Conservation (phyloP, 1,139 yeast species). For the Taiozyma onychis region DNA sequence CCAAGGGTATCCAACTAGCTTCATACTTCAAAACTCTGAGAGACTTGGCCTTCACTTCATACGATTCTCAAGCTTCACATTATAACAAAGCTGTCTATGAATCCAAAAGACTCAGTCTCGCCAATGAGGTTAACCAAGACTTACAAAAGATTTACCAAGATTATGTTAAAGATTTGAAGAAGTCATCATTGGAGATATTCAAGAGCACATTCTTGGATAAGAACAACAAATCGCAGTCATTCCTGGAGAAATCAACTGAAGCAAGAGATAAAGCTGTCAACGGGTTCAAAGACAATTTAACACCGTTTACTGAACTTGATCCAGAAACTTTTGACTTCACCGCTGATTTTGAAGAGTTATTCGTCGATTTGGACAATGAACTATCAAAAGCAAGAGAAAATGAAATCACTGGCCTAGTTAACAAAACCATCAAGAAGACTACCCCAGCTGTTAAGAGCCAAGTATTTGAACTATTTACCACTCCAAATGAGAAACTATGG, state of each 20-base stretch:
- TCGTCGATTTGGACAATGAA: conserved; percentile 21
- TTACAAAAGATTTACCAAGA: conserved; percentile 41
- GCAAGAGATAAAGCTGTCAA: conserved; percentile 24
- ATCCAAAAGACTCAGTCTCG: conserved; percentile 49
- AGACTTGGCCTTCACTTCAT: conserved; percentile 42
- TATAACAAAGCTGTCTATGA: conserved; percentile 61
- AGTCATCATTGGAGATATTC: conserved; percentile 26
- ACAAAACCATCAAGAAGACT: conserved; percentile 37
- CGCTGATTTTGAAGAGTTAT: conserved; percentile 28
- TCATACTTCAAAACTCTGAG: conserved; percentile 36
- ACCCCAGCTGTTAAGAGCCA: conserved; percentile 35
- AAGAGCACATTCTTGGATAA: conserved; percentile 14
- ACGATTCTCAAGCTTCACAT: conserved; percentile 67
- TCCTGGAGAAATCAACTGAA: conserved; percentile 25
- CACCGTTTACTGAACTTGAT: conserved; percentile 22
- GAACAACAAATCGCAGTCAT: conserved; percentile 13
- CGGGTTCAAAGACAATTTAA: conserved; percentile 23
- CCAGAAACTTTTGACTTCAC: conserved; percentile 22
- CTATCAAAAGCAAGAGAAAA: conserved; percentile 36
- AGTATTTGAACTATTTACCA: conserved; percentile 34
- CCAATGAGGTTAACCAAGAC: conserved; percentile 38
- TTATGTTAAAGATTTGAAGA: conserved; percentile 33
- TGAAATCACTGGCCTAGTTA: conserved; percentile 39
- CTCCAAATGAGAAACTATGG: conserved; percentile 56
- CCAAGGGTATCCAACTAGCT: conserved; percentile 38